These are phyloP conservation scores for Ocimum tenuiflorum DNA, from an alignment of 257 asterid species.

Conservation along the genomic window DNA sequence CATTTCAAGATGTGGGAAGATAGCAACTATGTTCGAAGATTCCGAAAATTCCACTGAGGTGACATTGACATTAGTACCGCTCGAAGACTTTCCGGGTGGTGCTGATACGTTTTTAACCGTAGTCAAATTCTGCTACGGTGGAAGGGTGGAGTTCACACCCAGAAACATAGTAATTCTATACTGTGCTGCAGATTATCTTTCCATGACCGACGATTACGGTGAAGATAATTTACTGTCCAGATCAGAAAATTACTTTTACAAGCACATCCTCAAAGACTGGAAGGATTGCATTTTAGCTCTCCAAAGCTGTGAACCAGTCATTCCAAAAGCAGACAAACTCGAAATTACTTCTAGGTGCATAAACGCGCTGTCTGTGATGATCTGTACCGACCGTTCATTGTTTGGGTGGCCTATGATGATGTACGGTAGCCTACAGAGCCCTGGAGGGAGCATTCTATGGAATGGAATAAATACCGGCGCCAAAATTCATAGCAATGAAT, in stretches of 20 bases:
- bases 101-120: slow-evolving; percentile 46
- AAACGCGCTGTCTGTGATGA: slow-evolving; percentile 70
- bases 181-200: slow-evolving; percentile 85
- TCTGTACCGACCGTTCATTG: slow-evolving; percentile 77
- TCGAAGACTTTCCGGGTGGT: slow-evolving; percentile 80
- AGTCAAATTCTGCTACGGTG: slow-evolving; percentile 74
- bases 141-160: slow-evolving; percentile 62
- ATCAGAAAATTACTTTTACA: slow-evolving; percentile 63
- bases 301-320: slow-evolving; percentile 70
- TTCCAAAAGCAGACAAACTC: slow-evolving; percentile 67
- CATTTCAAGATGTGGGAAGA: slow-evolving; percentile 72
- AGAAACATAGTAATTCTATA: slow-evolving; percentile 58
- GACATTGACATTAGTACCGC: slow-evolving; percentile 26
- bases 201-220: slow-evolving; percentile 70
- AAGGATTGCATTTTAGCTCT: slow-evolving; percentile 85
- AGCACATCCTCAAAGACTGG: slow-evolving; percentile 57
- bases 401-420: slow-evolving; percentile 99
- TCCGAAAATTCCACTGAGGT: slow-evolving; percentile 31
- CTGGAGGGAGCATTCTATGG: slow-evolving; percentile 97
- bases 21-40: slow-evolving; percentile 53
- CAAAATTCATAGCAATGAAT: slow-evolving; percentile 60
- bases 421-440: slow-evolving; percentile 94
- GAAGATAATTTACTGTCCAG: slow-evolving; percentile 73
- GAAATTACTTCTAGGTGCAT: slow-evolving; percentile 58
- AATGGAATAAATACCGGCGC: slow-evolving; percentile 96